These are phyloP conservation scores for Fusarium setosum DNA, from an alignment of 2,329 filamentous ascomycete species.

Conservation along the genomic window DNA sequence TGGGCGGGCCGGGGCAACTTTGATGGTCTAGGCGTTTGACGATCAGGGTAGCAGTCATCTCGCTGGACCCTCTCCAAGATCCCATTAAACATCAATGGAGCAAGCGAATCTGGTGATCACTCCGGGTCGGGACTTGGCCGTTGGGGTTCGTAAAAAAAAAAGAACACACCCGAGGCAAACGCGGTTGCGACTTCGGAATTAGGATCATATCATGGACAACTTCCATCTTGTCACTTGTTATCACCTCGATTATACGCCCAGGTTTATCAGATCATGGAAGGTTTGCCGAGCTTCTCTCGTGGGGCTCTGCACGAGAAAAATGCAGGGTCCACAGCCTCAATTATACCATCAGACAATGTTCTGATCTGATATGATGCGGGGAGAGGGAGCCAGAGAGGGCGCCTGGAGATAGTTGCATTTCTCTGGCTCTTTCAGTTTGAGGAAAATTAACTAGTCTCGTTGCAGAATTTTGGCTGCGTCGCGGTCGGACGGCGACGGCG, in stretches of 20 bases:
- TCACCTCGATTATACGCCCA: slow-evolving; percentile 7
- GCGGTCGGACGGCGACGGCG: slow-evolving; percentile 1
- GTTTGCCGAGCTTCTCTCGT: slow-evolving; percentile 3
- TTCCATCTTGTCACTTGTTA: slow-evolving; percentile 8
- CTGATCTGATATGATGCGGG: slow-evolving; percentile 26
- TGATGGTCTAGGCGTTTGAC: not conserved
- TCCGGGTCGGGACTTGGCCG: not conserved
- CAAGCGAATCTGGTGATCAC: not conserved
- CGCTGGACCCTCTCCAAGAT: slow-evolving; percentile 26
- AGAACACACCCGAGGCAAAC: slow-evolving; percentile 20
- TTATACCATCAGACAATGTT: not conserved
- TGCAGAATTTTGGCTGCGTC: too few relatives aligned
- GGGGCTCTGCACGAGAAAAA: slow-evolving; percentile 14
- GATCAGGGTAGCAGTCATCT: slow-evolving; percentile 33
- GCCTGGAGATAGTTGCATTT: slow-evolving; percentile 24
- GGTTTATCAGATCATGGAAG: slow-evolving; percentile 30
- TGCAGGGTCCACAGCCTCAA: not conserved
- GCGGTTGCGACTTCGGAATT: not conserved
- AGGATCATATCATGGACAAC: slow-evolving; percentile 14
- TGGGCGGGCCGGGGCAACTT: slow-evolving; percentile 5
- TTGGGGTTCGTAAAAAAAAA: not conserved
- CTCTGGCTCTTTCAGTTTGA: slow-evolving; percentile 2
- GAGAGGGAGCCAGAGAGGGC: not conserved
- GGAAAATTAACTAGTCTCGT: not conserved
- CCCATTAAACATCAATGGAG: not conserved